phyloP scores from a whole-genome alignment of 345 rosid genomes.

The Gossypium sturtianum region DNA sequence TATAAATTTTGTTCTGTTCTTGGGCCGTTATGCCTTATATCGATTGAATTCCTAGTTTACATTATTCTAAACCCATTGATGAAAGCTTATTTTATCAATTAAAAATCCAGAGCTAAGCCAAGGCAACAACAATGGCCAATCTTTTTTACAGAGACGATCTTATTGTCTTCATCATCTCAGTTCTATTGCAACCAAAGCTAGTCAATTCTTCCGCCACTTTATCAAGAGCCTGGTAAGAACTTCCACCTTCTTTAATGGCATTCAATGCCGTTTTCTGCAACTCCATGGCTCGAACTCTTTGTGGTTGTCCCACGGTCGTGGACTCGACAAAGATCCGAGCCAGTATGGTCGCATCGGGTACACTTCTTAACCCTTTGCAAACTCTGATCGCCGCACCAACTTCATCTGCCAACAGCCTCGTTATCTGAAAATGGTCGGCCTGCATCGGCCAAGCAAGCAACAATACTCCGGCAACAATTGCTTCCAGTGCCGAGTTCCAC shows the following conservation, averaged over 20 bases:
- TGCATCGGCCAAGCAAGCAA: slow-evolving; percentile 71
- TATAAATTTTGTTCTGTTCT: too few relatives aligned
- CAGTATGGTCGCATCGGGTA: slow-evolving; percentile 36
- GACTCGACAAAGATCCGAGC: slow-evolving; percentile 30
- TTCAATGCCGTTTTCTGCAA: slow-evolving; percentile 33
- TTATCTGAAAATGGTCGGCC: slow-evolving; percentile 52
- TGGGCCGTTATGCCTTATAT: too few relatives aligned
- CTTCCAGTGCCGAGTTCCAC: slow-evolving; percentile 68
- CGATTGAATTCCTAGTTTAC: too few relatives aligned
- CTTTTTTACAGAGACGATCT: not conserved
- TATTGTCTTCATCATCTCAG: not conserved
- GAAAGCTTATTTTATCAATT: too few relatives aligned
- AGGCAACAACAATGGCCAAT: not conserved
- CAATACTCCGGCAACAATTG: slow-evolving; percentile 35
- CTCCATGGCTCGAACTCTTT: slow-evolving; percentile 21
- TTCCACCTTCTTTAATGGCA: slow-evolving; percentile 40
- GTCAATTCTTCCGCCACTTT: slow-evolving; percentile 24
- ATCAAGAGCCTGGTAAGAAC: slow-evolving; percentile 42
- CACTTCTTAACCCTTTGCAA: slow-evolving; percentile 33
- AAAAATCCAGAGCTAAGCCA: not conserved
- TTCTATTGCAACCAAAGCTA: not conserved
- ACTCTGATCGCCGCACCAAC: slow-evolving; percentile 37
- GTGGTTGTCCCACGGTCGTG: slow-evolving; percentile 1
- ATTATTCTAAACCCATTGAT: too few relatives aligned
- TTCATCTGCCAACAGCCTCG: slow-evolving; percentile 48